Evolutionary conservation across 176 grass and related monocot genomes (phyloP).

Genomic region (Oryza officinalis): DNA sequence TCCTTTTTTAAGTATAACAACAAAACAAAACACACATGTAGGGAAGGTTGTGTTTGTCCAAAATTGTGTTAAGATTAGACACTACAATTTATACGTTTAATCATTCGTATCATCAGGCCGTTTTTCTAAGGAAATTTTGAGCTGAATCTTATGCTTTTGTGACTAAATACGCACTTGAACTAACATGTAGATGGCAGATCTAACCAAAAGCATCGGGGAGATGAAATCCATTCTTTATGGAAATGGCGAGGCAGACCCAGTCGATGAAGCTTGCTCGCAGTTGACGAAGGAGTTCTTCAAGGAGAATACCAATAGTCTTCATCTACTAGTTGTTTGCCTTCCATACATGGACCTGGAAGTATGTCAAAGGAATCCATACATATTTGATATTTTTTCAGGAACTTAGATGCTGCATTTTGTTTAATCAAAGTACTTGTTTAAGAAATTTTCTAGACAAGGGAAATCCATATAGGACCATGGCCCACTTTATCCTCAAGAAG

Average conservation of each 20-base stretch:
- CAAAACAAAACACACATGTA: neutral
- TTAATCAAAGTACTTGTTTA: neutral
- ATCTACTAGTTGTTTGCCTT: slow-evolving; percentile 50
- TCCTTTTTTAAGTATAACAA: neutral
- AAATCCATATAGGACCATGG: neutral
- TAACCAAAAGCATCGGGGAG: slow-evolving; percentile 49
- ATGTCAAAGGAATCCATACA: neutral
- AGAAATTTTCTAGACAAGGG: neutral
- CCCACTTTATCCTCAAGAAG: neutral
- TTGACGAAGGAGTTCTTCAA: slow-evolving; percentile 71
- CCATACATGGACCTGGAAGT: slow-evolving; percentile 55
- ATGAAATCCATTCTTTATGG: slow-evolving; percentile 71
- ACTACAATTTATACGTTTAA: neutral
- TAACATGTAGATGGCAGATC: slow-evolving; percentile 48
- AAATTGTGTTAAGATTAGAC: neutral
- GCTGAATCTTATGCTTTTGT: neutral
- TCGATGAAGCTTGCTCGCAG: slow-evolving; percentile 44
- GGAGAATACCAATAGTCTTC: slow-evolving; percentile 35
- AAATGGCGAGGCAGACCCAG: slow-evolving; percentile 50
- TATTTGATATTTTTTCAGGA: neutral
- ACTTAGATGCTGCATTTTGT: neutral
- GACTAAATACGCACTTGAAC: neutral
- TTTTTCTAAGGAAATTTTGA: neutral
- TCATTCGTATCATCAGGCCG: neutral
- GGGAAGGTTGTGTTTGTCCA: neutral